phyloP scores from a whole-genome alignment of 108 stramenopile genomes.

The Skeletonema grethae region DNA sequence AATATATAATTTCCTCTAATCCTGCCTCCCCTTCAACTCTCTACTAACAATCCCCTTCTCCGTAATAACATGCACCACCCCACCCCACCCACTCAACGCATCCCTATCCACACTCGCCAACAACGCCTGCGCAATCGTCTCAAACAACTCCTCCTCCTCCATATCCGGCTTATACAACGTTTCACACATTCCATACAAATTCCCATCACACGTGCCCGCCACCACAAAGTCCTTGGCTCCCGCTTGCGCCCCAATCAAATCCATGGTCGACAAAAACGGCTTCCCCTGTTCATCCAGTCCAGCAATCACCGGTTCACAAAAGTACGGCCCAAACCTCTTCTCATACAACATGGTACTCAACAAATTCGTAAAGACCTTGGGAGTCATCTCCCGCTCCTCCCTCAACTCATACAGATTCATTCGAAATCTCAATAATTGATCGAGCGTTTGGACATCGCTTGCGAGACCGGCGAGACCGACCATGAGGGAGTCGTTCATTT shows the following conservation, averaged over 20 bases:
- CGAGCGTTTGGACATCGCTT: conserved; percentile 95
- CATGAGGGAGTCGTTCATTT: conserved; percentile 89
- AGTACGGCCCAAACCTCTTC: conserved; percentile 98
- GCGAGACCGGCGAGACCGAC: conserved; percentile 96
- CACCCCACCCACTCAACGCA: conserved; percentile 99
- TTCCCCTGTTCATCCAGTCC: conserved; percentile 86
- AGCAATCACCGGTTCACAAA: conserved; percentile 96
- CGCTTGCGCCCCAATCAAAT: conserved; percentile 95
- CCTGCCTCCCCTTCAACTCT: conserved; percentile 80
- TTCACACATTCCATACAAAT: conserved; percentile 99
- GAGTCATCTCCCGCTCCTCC: conserved; percentile 97
- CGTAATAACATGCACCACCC: conserved; percentile 97
- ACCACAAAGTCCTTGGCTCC: conserved; percentile 96
- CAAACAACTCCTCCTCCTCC: conserved; percentile 96
- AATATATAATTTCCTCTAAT: no score
- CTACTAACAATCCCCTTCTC: conserved; percentile 81
- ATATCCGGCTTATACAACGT: conserved; percentile 93
- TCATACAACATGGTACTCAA: conserved; percentile 92
- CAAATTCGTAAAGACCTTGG: conserved; percentile 90
- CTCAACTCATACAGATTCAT: conserved; percentile 91
- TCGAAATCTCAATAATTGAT: conserved; percentile 84
- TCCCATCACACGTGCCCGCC: conserved; percentile 94
- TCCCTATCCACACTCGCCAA: conserved; percentile 96
- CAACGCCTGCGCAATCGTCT: conserved; percentile 95
- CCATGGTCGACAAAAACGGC: conserved; percentile 96